A percentile compares a stretch with the other conserved stretches of the same genome.
Evolutionary conservation across 495 filamentous ascomycete genomes (phyloP).

Genomic region (Lichenothelia convexa): DNA sequence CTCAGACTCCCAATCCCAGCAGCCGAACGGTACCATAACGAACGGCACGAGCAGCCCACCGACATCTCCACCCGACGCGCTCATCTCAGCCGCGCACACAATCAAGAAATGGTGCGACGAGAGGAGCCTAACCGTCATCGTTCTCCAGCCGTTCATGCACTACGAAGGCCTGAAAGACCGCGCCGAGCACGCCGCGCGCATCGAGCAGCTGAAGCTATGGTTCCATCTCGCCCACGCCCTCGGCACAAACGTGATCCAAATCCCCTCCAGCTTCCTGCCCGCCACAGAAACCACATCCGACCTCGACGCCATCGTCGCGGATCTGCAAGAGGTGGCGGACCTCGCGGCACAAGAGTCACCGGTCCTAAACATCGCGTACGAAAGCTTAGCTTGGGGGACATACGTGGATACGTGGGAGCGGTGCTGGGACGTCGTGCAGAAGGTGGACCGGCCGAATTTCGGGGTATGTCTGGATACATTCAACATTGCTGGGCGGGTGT

Average conservation of each 20-base stretch:
- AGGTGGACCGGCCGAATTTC: slow-evolving; percentile 53
- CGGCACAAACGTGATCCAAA: slow-evolving; percentile 49
- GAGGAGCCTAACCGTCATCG: slow-evolving; percentile 42
- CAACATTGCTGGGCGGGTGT: slow-evolving; percentile 60
- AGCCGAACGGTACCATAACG: slow-evolving; percentile 6
- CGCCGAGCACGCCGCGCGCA: slow-evolving; percentile 32
- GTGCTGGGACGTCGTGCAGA: slow-evolving; percentile 47
- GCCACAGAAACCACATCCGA: slow-evolving; percentile 38
- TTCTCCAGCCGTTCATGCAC: slow-evolving; percentile 63
- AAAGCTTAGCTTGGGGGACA: slow-evolving; percentile 59
- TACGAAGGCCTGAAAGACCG: slow-evolving; percentile 61
- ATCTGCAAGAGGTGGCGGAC: slow-evolving; percentile 48
- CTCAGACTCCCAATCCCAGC: too few species aligned
- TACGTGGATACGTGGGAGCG: slow-evolving; percentile 53
- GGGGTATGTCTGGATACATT: slow-evolving; percentile 68
- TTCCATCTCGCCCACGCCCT: slow-evolving; percentile 45
- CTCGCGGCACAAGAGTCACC: slow-evolving; percentile 34
- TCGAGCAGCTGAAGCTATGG: slow-evolving; percentile 51
- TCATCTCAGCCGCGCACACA: slow-evolving; percentile 37
- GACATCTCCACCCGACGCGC: slow-evolving; percentile 29
- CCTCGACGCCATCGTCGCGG: slow-evolving; percentile 37
- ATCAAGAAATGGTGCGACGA: slow-evolving; percentile 37
- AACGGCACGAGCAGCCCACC: slow-evolving; percentile 18
- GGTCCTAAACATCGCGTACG: slow-evolving; percentile 56
- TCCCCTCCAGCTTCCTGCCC: slow-evolving; percentile 55